Evolutionary conservation across 805 yeast genomes (phyloP), one percentile per base, ranked within the genome.

Genomic region (Lipomyces oligophaga): DNA sequence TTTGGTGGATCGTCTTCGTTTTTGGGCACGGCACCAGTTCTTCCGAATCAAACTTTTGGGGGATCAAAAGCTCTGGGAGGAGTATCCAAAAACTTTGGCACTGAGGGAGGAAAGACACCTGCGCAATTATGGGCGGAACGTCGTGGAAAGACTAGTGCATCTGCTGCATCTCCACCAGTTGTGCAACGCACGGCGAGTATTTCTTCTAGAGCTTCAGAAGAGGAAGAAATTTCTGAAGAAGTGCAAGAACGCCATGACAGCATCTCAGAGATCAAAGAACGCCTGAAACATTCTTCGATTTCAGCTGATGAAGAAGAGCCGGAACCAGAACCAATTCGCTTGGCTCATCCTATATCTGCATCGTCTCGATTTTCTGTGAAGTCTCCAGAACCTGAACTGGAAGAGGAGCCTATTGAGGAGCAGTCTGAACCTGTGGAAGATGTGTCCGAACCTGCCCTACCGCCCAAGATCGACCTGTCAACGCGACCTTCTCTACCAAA

Each of bases 41-140:
- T 55, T n/a, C 65, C 64, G 3, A 15, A 48, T 4, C 73, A 75
- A 49, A 66, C 74, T 3, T 74, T 75, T 37, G 79, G 80, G 43
- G 18, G 31, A 3, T 19, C 45, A 10, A 44, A 43, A 26, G 41
- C 43, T 16, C 15, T 48, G 10, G 52, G 54, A 3, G 90, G 86
- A 32, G 68, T 79, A 40, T 73, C 78, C 24, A 73, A 78, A 63
- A 67, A 67, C 58, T 82, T 77, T 63, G 93, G 77, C 52, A 69
- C 81, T 43, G 76, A 76, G 52, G 77, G 74, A 51, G 96, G 95
- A 51, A 85, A 86, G 66, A 84, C 95, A 5, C 96, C 97, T 20
- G 96, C 96, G 24, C 96, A 88, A 68, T 60, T 85, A 24, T 88
- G 97, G 97, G 97, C 96, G 20, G 96, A 84, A 63, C 84, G 81